Evolutionary conservation across 177 flowering plant genomes (phyloP).

Genomic region (Tripterygium wilfordii): DNA sequence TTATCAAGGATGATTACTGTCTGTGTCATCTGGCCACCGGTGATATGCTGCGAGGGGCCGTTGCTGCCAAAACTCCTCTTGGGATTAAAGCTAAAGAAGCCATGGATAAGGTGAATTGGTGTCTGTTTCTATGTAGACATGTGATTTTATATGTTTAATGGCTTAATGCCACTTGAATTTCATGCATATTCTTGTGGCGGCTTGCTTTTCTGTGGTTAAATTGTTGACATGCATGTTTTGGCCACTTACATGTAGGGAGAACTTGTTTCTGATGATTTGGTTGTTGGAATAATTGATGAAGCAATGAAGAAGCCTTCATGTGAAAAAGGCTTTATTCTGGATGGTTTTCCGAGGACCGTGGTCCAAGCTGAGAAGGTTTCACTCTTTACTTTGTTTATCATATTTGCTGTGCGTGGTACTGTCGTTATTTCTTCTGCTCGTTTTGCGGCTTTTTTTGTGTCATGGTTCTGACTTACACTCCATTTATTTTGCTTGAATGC

Average conservation of each 20-base stretch:
- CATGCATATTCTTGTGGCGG: no score
- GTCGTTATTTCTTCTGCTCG: no score
- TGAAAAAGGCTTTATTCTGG: constrained; percentile 89
- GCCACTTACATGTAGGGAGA: constrained; percentile 59
- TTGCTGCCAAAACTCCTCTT: constrained; percentile 83
- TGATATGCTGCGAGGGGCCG: constrained; percentile 92
- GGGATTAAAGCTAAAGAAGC: constrained; percentile 87
- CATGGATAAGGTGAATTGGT: no score
- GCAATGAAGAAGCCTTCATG: no score
- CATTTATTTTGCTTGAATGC: no score
- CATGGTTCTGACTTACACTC: no score
- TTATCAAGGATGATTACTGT: constrained; percentile 89
- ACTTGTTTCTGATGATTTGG: constrained; percentile 83
- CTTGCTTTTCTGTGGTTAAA: not conserved
- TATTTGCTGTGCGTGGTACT: no score
- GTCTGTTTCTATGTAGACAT: no score
- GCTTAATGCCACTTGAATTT: no score
- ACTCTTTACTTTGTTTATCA: not conserved
- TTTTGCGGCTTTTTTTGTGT: no score
- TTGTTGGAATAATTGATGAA: no score
- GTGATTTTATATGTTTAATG: no score
- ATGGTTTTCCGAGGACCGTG: constrained; percentile 97
- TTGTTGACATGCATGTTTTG: constrained; percentile 1
- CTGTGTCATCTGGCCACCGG: constrained; percentile 94
- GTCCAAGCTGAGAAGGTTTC: constrained; percentile 64